A percentile compares a stretch with the other conserved stretches of the same genome.
These are phyloP conservation scores for Kuraishia piskuri DNA, from an alignment of 805 yeast genomes.

Conservation along the genomic window DNA sequence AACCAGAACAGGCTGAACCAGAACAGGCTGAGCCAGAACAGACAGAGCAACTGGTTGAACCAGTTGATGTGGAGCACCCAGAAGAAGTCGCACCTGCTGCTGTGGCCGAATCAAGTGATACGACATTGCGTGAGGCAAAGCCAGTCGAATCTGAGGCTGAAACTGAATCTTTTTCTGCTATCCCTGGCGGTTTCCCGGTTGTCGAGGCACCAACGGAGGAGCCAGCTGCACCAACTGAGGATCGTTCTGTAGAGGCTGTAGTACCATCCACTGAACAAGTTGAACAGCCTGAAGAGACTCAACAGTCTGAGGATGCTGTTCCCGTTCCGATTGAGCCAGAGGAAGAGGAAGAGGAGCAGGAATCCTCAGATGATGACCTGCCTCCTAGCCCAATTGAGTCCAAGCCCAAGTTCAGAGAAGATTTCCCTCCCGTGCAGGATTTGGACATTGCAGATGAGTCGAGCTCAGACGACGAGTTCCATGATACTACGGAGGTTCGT, in stretches of 20 bases:
- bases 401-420: background rate
- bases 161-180: conserved; percentile 1
- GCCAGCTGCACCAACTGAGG: background rate
- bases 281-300: background rate
- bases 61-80: conserved; percentile 1
- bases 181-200: background rate
- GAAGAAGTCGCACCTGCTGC: conserved; percentile 1
- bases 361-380: conserved; percentile 5
- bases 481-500: conserved; percentile 17
- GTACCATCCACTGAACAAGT: too few species aligned
- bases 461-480: conserved; percentile 31
- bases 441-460: conserved; percentile 44
- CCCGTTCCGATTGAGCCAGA: background rate
- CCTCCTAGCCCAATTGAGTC: conserved; percentile 8
- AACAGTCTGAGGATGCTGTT: background rate
- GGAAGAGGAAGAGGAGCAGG: conserved; percentile 1
- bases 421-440: conserved; percentile 58
- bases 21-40: conserved; percentile 5
- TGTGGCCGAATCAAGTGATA: background rate
- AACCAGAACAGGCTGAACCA: conserved; percentile 4
- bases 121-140: background rate
- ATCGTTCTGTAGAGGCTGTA: conserved; percentile 1
- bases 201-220: background rate
- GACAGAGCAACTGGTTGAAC: conserved; percentile 6
- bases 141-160: conserved; percentile 1